phyloP scores from a whole-genome alignment of 1,284 basidiomycete genomes.

The Sporisorium iseilematis-ciliati region DNA sequence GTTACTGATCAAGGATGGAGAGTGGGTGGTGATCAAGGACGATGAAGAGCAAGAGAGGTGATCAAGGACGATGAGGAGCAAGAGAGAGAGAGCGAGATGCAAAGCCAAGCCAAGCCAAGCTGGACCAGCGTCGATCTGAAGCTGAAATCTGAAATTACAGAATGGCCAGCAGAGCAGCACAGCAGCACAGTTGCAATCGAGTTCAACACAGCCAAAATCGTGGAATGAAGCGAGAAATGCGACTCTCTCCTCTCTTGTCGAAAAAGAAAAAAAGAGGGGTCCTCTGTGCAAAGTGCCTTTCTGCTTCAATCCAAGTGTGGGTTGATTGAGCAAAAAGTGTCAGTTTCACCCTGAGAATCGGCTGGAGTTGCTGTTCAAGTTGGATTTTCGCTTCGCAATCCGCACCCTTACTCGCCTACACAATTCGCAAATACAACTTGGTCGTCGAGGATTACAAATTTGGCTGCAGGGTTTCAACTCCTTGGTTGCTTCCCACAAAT shows the following conservation, averaged over 20 bases:
- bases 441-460: not conserved
- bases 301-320: not conserved
- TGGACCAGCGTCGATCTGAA: not conserved
- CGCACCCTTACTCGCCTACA: not conserved
- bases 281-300: not conserved
- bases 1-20: no score
- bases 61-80: not conserved
- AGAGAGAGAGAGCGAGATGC: not conserved
- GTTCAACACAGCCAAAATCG: not conserved
- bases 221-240: conserved; percentile 7
- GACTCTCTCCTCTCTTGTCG: no score
- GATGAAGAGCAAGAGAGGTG: no score
- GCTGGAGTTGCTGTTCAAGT: conserved; percentile 8
- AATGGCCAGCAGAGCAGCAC: conserved; percentile 4
- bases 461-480: conserved; percentile 5
- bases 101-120: no score
- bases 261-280: not conserved
- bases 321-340: conserved; percentile 5
- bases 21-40: no score
- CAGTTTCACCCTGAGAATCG: conserved; percentile 29
- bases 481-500: no score
- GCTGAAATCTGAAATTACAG: no score
- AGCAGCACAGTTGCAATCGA: no score
- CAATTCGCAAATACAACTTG: not conserved
- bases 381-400: not conserved